These are phyloP conservation scores for Omphalea diandra DNA, from an alignment of 441 rosid genomes.

Conservation along the genomic window DNA sequence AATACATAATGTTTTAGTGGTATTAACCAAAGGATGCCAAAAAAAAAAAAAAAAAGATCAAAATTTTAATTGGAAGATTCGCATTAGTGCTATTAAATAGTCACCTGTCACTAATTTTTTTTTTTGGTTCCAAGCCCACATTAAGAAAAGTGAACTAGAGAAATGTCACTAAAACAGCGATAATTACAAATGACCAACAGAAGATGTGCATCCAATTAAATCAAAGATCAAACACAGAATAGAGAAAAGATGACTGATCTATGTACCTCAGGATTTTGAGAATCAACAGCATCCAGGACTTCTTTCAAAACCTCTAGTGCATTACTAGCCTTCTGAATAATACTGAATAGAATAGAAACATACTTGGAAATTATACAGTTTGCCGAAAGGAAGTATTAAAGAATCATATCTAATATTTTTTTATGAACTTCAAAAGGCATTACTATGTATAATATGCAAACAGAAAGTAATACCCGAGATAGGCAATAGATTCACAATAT, in stretches of 20 bases:
- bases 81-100: background rate
- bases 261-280: conserved; percentile 83
- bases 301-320: conserved; percentile 88
- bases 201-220: background rate
- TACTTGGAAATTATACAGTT: background rate
- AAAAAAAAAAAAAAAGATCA: background rate
- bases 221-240: background rate
- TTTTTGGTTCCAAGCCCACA: too few relatives aligned
- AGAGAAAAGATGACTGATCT: conserved; percentile 1
- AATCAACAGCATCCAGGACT: conserved; percentile 86
- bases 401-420: background rate
- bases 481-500: background rate
- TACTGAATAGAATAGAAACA: conserved; percentile 41
- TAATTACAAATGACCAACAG: background rate
- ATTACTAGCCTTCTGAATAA: conserved; percentile 85
- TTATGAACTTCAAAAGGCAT: background rate
- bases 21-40: background rate
- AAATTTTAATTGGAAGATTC: background rate
- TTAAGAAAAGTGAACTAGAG: background rate
- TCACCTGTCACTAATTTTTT: background rate
- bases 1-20: background rate
- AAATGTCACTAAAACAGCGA: background rate
- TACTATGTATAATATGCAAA: background rate
- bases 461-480: background rate
- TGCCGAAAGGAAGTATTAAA: too few relatives aligned